phyloP scores from a whole-genome alignment of 2,329 filamentous ascomycete genomes.

The Gaeumannomyces sp. region DNA sequence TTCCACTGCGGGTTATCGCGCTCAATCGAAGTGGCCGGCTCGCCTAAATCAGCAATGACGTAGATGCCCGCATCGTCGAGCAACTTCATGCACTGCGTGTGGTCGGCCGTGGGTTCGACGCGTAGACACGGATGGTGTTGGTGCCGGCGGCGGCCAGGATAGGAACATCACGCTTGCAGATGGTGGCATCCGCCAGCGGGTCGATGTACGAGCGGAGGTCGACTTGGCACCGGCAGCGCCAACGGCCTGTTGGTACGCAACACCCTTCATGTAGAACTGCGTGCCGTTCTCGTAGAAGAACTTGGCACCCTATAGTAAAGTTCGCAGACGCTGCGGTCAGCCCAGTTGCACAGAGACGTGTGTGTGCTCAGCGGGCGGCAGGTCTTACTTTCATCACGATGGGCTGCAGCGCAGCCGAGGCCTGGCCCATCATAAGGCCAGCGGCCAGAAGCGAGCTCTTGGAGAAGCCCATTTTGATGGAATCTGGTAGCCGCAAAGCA shows the following conservation, averaged over 20 bases:
- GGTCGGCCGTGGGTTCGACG: conserved; percentile 76
- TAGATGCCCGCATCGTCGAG: conserved; percentile 87
- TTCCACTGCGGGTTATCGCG: conserved; percentile 75
- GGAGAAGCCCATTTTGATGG: conserved; percentile 18
- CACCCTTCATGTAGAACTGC: conserved; percentile 75
- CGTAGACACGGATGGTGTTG: conserved; percentile 94
- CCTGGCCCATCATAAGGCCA: conserved; percentile 30
- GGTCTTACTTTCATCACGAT: conserved; percentile 61
- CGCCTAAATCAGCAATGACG: conserved; percentile 82
- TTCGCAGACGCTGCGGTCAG: neutral
- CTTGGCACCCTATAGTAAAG: conserved; percentile 23
- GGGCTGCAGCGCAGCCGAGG: conserved; percentile 43
- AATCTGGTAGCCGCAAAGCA: neutral
- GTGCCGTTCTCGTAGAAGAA: conserved; percentile 79
- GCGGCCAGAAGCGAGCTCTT: conserved; percentile 26
- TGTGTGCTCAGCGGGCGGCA: neutral
- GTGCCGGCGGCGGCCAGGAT: conserved; percentile 72
- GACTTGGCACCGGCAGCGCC: conserved; percentile 47
- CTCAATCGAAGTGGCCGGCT: conserved; percentile 79
- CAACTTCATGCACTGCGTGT: conserved; percentile 77
- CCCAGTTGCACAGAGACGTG: neutral
- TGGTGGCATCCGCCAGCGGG: conserved; percentile 65
- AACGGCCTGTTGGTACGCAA: conserved; percentile 88
- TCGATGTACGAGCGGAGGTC: conserved; percentile 57
- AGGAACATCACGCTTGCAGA: conserved; percentile 81